phyloP scores from a whole-genome alignment of 768 basidiomycete genomes.

The Tephrocybe sp. region DNA sequence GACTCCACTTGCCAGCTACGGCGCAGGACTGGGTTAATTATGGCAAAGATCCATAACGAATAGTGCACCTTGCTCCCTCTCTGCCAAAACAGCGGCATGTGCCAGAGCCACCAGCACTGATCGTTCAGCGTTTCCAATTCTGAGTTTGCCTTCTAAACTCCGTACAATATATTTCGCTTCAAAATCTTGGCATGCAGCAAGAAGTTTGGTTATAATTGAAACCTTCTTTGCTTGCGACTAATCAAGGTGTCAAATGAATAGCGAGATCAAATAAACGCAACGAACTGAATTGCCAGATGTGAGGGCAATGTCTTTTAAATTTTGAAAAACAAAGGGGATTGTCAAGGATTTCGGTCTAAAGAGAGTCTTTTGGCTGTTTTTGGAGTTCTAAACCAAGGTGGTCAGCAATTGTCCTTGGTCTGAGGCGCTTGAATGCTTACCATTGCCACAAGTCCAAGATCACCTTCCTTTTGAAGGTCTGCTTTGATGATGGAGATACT shows the following conservation, averaged over 20 bases:
- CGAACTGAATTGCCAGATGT: constrained; percentile 77
- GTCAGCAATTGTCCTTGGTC: constrained; percentile 2
- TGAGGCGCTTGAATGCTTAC: constrained; percentile 34
- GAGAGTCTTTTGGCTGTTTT: constrained; percentile 88
- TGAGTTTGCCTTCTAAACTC: constrained; percentile 92
- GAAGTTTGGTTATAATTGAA: constrained; percentile 88
- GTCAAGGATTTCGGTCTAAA: constrained; percentile 94
- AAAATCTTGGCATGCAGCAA: constrained; percentile 85
- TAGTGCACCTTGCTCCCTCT: constrained; percentile 48
- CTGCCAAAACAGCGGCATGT: constrained; percentile 83
- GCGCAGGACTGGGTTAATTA: constrained; percentile 4
- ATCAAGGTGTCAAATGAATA: constrained; percentile 4
- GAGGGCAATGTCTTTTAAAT: constrained; percentile 85
- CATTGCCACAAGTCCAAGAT: constrained; percentile 96
- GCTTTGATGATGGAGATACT: constrained; percentile 79
- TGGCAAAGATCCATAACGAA: background rate
- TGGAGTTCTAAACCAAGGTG: constrained; percentile 64
- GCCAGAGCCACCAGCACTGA: constrained; percentile 95
- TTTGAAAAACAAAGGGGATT: constrained; percentile 85
- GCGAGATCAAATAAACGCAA: background rate
- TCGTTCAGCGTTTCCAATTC: constrained; percentile 95
- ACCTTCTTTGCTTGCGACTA: constrained; percentile 96
- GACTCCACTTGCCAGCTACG: constrained; percentile 68
- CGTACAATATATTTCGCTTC: constrained; percentile 98
- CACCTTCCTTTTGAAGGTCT: constrained; percentile 93